phyloP scores from a whole-genome alignment of 768 basidiomycete genomes.

The Sistotremastrum niveocremeum region DNA sequence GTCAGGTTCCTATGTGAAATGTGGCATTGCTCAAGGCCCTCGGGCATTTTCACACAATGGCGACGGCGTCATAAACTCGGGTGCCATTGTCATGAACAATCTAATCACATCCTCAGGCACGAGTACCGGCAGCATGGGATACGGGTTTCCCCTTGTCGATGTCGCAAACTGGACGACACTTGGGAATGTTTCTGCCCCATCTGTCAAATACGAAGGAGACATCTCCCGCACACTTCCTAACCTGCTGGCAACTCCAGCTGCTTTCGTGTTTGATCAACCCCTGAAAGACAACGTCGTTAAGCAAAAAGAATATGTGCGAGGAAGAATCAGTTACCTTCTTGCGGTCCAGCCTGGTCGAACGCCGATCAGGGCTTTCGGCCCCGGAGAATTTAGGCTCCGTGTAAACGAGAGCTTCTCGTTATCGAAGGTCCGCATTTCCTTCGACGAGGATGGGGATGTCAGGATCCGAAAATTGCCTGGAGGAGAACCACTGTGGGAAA shows the following conservation, averaged over 20 bases:
- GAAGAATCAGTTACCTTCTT: constrained; percentile 4
- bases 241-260: constrained; percentile 9
- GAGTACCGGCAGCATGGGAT: constrained; percentile 7
- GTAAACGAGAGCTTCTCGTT: constrained; percentile 2
- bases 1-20: neutral
- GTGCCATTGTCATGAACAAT: constrained; percentile 11
- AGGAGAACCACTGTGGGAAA: neutral
- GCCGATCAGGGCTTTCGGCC: constrained; percentile 5
- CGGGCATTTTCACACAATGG: neutral
- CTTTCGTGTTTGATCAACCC: constrained; percentile 9
- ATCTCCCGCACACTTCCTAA: constrained; percentile 5
- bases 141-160: constrained; percentile 13
- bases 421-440: constrained; percentile 6
- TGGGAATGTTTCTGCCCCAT: constrained; percentile 8
- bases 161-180: constrained; percentile 11
- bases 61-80: constrained; percentile 7
- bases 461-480: neutral
- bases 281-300: neutral
- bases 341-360: constrained; percentile 9
- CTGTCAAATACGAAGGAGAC: constrained; percentile 8
- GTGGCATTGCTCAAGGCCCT: constrained; percentile 13
- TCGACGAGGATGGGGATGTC: constrained; percentile 6
- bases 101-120: constrained; percentile 7
- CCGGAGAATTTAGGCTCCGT: constrained; percentile 7
- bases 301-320: constrained; percentile 4